phyloP scores from a whole-genome alignment of 2,329 filamentous ascomycete genomes.

The Talaromyces pinophilus region DNA sequence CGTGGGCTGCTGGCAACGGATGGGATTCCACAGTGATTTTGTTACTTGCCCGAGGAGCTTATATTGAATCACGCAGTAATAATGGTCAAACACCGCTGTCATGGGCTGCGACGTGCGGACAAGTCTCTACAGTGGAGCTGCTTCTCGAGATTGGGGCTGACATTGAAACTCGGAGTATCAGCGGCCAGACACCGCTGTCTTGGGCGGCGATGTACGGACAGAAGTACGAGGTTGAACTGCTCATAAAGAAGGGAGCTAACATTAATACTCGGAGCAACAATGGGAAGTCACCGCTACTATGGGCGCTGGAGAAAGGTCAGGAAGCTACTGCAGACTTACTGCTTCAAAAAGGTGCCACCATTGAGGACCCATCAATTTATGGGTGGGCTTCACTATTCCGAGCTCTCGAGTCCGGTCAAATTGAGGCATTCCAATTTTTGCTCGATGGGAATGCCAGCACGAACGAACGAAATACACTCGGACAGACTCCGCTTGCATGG shows the following conservation, averaged over 20 bases:
- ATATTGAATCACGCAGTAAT: background rate
- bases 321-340: background rate
- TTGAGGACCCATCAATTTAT: background rate
- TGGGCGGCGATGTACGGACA: background rate
- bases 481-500: background rate
- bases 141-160: background rate
- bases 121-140: background rate
- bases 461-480: background rate
- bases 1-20: background rate
- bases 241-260: background rate
- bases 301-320: background rate
- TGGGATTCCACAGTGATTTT: background rate
- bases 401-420: background rate
- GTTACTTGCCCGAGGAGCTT: background rate
- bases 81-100: background rate
- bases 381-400: background rate
- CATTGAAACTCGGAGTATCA: background rate
- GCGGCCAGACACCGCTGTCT: background rate
- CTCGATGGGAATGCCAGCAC: background rate
- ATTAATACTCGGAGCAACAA: background rate
- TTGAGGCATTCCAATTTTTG: background rate
- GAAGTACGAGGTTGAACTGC: background rate
- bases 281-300: background rate
- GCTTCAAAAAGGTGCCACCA: background rate
- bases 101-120: background rate